Conservation (phyloP, 2,329 filamentous ascomycete genomes). For the Cladophialophora exuberans region DNA sequence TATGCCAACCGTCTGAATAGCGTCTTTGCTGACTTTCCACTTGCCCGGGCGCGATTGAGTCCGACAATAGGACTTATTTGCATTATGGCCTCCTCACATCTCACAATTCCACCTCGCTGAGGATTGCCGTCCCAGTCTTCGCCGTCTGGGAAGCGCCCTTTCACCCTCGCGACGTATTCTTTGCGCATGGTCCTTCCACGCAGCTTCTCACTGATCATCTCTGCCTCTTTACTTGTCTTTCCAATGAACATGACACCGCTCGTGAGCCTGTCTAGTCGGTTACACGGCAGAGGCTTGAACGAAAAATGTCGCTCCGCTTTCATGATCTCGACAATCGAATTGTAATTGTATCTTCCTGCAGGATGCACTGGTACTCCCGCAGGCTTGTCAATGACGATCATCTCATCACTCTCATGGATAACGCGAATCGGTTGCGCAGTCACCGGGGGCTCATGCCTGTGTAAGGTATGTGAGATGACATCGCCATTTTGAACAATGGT, state of each 20-base stretch:
- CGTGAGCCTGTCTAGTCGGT: slow-evolving; percentile 89
- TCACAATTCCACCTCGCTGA: slow-evolving; percentile 63
- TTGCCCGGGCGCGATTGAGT: slow-evolving; percentile 90
- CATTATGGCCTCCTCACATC: slow-evolving; percentile 92
- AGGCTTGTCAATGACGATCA: slow-evolving; percentile 97
- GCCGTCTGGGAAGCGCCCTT: slow-evolving; percentile 84
- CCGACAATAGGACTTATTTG: slow-evolving; percentile 94
- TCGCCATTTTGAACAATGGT: slow-evolving; percentile 69
- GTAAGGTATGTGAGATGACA: slow-evolving; percentile 87
- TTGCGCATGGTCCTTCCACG: slow-evolving; percentile 82
- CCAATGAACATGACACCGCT: slow-evolving; percentile 98
- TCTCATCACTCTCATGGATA: slow-evolving; percentile 87
- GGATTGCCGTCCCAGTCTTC: slow-evolving; percentile 30
- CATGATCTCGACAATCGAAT: slow-evolving; percentile 93
- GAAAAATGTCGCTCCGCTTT: slow-evolving; percentile 67
- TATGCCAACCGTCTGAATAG: slow-evolving; percentile 94
- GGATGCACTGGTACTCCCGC: slow-evolving; percentile 94
- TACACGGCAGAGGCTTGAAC: slow-evolving; percentile 74
- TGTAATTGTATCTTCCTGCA: slow-evolving; percentile 93
- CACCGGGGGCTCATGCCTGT: slow-evolving; percentile 94
- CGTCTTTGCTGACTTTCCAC: slow-evolving; percentile 85
- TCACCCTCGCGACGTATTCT: slow-evolving; percentile 91
- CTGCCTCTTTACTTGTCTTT: slow-evolving; percentile 80
- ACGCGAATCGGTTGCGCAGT: slow-evolving; percentile 77
- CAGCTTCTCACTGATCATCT: slow-evolving; percentile 75